phyloP scores from a whole-genome alignment of 306 rosid genomes.

The Malus sieversii region DNA sequence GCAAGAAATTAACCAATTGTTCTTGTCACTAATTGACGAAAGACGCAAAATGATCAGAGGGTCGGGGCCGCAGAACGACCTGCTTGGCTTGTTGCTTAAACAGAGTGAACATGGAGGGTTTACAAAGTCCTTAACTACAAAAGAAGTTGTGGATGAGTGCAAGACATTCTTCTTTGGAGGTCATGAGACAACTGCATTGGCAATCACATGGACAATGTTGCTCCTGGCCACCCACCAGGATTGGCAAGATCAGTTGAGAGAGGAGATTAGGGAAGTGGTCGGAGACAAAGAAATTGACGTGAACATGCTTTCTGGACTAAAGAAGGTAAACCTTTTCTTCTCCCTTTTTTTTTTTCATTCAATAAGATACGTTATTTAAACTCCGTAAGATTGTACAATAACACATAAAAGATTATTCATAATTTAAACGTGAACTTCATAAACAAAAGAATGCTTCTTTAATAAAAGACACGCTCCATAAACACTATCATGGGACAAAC shows the following conservation, averaged over 20 bases:
- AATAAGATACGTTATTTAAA: too few relatives aligned
- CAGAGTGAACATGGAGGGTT: slow-evolving; percentile 30
- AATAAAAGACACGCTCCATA: too few relatives aligned
- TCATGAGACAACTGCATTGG: slow-evolving; percentile 88
- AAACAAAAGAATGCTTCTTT: too few relatives aligned
- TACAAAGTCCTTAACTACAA: slow-evolving; percentile 28
- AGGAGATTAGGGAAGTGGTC: slow-evolving; percentile 58
- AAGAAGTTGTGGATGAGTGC: slow-evolving; percentile 70
- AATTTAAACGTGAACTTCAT: too few relatives aligned
- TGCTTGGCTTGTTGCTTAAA: slow-evolving; percentile 49
- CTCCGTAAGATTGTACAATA: neutral
- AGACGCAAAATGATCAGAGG: slow-evolving; percentile 19
- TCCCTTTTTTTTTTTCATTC: too few relatives aligned
- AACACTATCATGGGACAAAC: too few relatives aligned
- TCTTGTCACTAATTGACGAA: slow-evolving; percentile 24
- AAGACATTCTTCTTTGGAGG: slow-evolving; percentile 90
- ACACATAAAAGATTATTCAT: neutral
- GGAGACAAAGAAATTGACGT: slow-evolving; percentile 41
- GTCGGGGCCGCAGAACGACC: slow-evolving; percentile 24
- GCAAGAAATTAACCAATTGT: slow-evolving; percentile 46
- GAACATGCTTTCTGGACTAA: slow-evolving; percentile 42
- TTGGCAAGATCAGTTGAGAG: slow-evolving; percentile 70
- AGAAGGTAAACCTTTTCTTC: slow-evolving; percentile 41
- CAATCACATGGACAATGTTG: slow-evolving; percentile 76
- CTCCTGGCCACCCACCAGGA: slow-evolving; percentile 60